Percentiles rank a stretch among this genome's conserved stretches.
phyloP scores from a whole-genome alignment of 352 stramenopile species.

The Peronospora belbahrii region DNA sequence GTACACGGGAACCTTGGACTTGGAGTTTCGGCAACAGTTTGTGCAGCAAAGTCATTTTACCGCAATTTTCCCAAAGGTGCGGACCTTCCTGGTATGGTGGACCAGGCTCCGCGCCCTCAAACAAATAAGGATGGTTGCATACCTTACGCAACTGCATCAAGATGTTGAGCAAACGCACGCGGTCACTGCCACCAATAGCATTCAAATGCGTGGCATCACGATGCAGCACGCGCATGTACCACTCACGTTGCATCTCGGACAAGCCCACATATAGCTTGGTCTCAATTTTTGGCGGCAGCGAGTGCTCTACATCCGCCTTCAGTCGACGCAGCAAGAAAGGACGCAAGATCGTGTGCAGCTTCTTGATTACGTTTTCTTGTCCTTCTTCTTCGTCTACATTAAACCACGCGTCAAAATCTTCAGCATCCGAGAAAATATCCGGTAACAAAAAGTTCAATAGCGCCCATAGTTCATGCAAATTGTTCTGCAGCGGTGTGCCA shows the following conservation, averaged over 20 bases:
- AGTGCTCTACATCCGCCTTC: constrained; percentile 97
- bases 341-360: constrained; percentile 94
- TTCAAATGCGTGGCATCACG: constrained; percentile 95
- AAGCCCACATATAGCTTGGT: constrained; percentile 98
- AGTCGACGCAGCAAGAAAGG: constrained; percentile 97
- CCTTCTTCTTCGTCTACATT: constrained; percentile 94
- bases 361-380: constrained; percentile 96
- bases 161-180: constrained; percentile 95
- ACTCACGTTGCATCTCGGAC: constrained; percentile 95
- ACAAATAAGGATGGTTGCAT: constrained; percentile 99
- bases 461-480: constrained; percentile 99
- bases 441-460: constrained; percentile 99
- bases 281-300: constrained; percentile 96
- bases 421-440: constrained; percentile 89
- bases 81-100: constrained; percentile 95
- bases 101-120: constrained; percentile 95
- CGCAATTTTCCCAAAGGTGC: constrained; percentile 97
- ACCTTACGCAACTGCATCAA: constrained; percentile 98
- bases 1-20: constrained; percentile 85
- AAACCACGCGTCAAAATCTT: constrained; percentile 99
- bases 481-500: constrained; percentile 99
- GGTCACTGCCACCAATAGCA: constrained; percentile 93
- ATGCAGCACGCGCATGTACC: constrained; percentile 97
- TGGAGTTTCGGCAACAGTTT: constrained; percentile 85
- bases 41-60: constrained; percentile 97